A percentile compares a stretch with the other conserved stretches of the same genome.
phyloP scores from a whole-genome alignment of 495 filamentous ascomycete genomes.

The Penicillium tannophilum region DNA sequence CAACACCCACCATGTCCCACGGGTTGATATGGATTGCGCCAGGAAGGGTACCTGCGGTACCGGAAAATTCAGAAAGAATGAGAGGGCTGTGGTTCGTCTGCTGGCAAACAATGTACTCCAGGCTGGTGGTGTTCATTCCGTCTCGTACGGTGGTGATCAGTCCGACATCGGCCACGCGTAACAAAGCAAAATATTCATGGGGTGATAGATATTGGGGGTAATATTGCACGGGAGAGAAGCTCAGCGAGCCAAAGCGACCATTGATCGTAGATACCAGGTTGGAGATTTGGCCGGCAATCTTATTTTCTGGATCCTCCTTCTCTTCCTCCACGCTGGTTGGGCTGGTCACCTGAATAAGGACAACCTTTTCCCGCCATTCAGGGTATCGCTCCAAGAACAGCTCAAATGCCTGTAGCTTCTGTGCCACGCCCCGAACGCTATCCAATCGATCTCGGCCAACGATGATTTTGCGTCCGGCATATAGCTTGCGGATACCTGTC shows the following conservation, averaged over 20 bases:
- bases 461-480: conserved; percentile 84
- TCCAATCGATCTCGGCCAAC: conserved; percentile 92
- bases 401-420: conserved; percentile 93
- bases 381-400: conserved; percentile 84
- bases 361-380: conserved; percentile 88
- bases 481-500: conserved; percentile 65
- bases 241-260: conserved; percentile 79
- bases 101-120: conserved; percentile 93
- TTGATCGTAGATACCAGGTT: conserved; percentile 90
- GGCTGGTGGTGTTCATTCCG: conserved; percentile 94
- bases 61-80: conserved; percentile 94
- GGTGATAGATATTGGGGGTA: conserved; percentile 86
- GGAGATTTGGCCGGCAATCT: conserved; percentile 79
- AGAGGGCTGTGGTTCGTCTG: conserved; percentile 79
- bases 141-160: conserved; percentile 91
- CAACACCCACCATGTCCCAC: conserved; percentile 82
- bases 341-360: conserved; percentile 91
- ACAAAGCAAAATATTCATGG: conserved; percentile 87
- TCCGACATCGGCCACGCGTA: conserved; percentile 84
- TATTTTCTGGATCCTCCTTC: conserved; percentile 66
- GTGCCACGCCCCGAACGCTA: conserved; percentile 83
- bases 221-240: conserved; percentile 86
- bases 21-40: conserved; percentile 94
- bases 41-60: conserved; percentile 81
- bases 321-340: conserved; percentile 76